phyloP scores from a whole-genome alignment of 2,329 filamentous ascomycete genomes.

The Paraconiothyrium brasiliense region DNA sequence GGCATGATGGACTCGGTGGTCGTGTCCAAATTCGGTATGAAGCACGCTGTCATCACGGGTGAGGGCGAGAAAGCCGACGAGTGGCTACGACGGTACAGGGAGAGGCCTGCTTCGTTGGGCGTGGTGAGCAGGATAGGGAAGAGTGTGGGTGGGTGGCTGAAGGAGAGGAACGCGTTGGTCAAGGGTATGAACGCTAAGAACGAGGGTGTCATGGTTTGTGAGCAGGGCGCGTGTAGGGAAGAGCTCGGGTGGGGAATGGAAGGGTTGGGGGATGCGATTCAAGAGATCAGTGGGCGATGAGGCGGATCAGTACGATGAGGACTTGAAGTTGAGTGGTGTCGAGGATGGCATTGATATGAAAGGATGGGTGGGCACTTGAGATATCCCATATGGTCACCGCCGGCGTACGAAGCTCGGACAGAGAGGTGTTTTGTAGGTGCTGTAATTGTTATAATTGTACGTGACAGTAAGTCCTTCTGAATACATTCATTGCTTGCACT shows the following conservation, averaged over 20 bases:
- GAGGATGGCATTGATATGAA: background rate
- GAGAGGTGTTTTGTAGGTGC: background rate
- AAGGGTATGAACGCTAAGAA: slow-evolving; percentile 51
- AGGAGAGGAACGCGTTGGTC: slow-evolving; percentile 59
- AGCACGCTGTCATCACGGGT: slow-evolving; percentile 65
- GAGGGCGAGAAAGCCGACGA: slow-evolving; percentile 54
- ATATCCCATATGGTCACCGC: background rate
- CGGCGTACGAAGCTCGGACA: background rate
- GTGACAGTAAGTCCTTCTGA: background rate
- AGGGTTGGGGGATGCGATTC: slow-evolving; percentile 35
- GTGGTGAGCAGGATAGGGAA: slow-evolving; percentile 48
- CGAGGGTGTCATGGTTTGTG: slow-evolving; percentile 50
- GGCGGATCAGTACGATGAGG: background rate
- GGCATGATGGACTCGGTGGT: slow-evolving; percentile 81
- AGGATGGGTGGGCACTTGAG: background rate
- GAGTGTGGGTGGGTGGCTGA: slow-evolving; percentile 58
- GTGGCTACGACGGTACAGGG: slow-evolving; percentile 53
- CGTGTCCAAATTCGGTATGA: slow-evolving; percentile 74
- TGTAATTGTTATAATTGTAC: background rate
- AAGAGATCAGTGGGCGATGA: slow-evolving; percentile 14
- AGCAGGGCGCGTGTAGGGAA: slow-evolving; percentile 55
- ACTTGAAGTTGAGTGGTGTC: background rate
- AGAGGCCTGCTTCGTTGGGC: slow-evolving; percentile 47
- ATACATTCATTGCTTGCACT: background rate
- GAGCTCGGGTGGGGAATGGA: slow-evolving; percentile 46